A percentile compares a stretch with the other conserved stretches of the same genome.
These are phyloP conservation scores for Elaeis guineensis DNA, from an alignment of 176 grass and related monocot genomes.

Conservation along the genomic window DNA sequence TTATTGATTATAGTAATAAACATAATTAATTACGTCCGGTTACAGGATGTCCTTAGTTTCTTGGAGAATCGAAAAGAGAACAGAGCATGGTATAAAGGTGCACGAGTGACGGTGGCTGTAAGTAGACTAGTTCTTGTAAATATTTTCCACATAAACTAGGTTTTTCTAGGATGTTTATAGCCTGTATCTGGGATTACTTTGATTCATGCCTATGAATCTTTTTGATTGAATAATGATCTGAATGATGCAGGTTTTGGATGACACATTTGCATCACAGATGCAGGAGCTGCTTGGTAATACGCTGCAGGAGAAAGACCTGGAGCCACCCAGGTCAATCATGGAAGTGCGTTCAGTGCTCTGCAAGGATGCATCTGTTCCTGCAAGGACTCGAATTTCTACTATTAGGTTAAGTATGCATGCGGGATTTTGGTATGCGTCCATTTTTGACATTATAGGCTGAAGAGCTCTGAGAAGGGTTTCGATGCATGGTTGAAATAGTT, in stretches of 20 bases:
- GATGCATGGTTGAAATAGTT: too few species aligned
- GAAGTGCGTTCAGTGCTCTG: constrained; percentile 96
- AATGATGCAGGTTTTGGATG: constrained; percentile 67
- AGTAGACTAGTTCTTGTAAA: constrained; percentile 20
- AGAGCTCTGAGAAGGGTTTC: too few species aligned
- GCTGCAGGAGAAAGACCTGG: constrained; percentile 65
- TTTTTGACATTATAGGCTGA: too few species aligned
- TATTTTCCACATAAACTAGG: not conserved
- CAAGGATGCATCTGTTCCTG: constrained; percentile 62
- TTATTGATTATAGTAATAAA: too few species aligned
- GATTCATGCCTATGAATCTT: not conserved
- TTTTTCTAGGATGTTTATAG: not conserved
- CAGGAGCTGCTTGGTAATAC: constrained; percentile 77
- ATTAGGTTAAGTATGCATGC: constrained; percentile 20
- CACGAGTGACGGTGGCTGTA: constrained; percentile 68
- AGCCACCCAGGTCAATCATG: constrained; percentile 83
- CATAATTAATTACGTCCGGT: not conserved
- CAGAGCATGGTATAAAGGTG: constrained; percentile 80
- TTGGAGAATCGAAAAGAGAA: constrained; percentile 93
- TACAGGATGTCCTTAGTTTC: constrained; percentile 89
- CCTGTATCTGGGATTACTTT: not conserved
- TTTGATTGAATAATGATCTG: not conserved
- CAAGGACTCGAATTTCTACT: constrained; percentile 75
- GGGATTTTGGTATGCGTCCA: too few species aligned
- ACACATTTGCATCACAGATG: constrained; percentile 89